Evolutionary conservation across 345 rosid species (phyloP), one percentile per base, ranked within the genome.

Genomic region (Eucalyptus leucophloia): DNA sequence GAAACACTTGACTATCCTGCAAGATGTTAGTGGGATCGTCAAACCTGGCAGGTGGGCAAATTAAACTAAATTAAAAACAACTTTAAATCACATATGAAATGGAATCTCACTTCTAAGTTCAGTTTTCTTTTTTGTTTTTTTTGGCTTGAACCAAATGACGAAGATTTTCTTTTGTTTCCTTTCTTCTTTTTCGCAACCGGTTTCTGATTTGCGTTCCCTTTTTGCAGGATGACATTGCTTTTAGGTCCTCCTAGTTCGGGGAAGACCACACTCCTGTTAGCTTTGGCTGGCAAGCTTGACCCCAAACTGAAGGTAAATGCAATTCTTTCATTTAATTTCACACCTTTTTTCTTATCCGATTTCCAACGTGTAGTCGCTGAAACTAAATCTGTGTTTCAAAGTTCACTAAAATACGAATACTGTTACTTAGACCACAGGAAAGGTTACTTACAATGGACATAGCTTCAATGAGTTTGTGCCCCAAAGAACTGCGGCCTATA

Each of bases 241-340:
- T 89, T 97, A 87, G 99, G 99, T 88, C 99, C 99, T 91, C 99
- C 99, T 9, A 89, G 95, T 88, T 95, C 99, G 19, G 99, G 99
- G 87, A 97, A 97, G 91, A 96, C 99, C 26, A 95, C 98, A 2
- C 93, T 96, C 16, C 87, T 96, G 89, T 58, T 94, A 89, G 97
- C 97, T 86, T 37, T 86, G 88, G 91, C 89, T 7, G 90, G 92
- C 60, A 92, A 89, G 89, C 94, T 92, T 45, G 92, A 89, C 56
- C 40, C 32, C 44, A 62, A 80, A 21, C 56, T 91, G 13, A 91
- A 87, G 90, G 92, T 91, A 47, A 85, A 49, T 9, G 6, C 11
- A 34, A 28, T 10, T 37, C 8, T 54, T 19, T 37, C 21, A 65
- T 58, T 77, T 83, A 34, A 24, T n/a, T 24, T 49, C 53, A 26